These are phyloP conservation scores for Volvox carteri DNA, from an alignment of 163 green algal genomes.

Conservation along the genomic window DNA sequence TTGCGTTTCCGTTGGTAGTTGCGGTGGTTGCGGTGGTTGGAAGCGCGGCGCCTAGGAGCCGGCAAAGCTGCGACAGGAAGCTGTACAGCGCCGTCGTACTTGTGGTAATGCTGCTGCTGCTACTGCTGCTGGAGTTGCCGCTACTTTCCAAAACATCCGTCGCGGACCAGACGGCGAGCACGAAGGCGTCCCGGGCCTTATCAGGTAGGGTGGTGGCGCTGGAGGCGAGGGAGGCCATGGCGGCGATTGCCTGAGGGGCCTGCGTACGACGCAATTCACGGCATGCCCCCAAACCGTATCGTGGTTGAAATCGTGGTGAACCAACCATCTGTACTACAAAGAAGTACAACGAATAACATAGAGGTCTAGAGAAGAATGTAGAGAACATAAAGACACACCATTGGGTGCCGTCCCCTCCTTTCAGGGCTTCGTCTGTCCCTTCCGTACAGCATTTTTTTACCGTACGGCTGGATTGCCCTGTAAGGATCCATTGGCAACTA, in stretches of 20 bases:
- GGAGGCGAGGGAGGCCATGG: constrained; percentile 33
- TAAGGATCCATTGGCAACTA: too few relatives aligned
- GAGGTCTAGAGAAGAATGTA: too few relatives aligned
- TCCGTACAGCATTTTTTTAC: too few relatives aligned
- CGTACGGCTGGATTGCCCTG: too few relatives aligned
- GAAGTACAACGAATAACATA: too few relatives aligned
- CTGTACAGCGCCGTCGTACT: background rate
- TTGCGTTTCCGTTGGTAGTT: background rate
- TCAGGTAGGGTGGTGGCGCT: background rate
- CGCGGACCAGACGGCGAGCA: background rate
- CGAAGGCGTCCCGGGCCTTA: constrained; percentile 2
- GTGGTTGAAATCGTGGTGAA: too few relatives aligned
- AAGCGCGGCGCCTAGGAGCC: constrained; percentile 14
- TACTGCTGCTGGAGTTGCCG: background rate
- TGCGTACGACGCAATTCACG: too few relatives aligned
- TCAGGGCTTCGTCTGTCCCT: too few relatives aligned
- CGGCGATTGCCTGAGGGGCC: constrained; percentile 11
- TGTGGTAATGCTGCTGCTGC: background rate
- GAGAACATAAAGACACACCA: too few relatives aligned
- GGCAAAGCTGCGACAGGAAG: constrained; percentile 29
- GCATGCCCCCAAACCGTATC: too few relatives aligned
- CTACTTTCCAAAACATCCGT: background rate
- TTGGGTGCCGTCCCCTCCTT: too few relatives aligned
- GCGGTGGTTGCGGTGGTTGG: constrained; percentile 1
- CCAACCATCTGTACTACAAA: too few relatives aligned